Conservation (phyloP, 805 yeast genomes). For the Lipomyces mesembrius region DNA sequence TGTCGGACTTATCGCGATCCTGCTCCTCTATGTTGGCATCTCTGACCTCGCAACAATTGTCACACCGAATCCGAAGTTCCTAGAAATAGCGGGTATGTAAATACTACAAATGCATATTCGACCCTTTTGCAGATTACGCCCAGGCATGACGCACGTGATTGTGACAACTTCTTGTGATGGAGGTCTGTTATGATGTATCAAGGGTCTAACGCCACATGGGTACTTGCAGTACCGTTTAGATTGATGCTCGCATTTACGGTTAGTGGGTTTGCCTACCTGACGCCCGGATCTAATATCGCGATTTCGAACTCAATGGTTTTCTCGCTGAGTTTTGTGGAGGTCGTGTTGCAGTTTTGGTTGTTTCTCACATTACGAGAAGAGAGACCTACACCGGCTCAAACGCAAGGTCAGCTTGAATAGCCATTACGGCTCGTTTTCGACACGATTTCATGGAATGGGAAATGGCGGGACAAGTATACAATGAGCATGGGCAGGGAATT, state of each 20-base stretch:
- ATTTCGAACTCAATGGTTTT: constrained; percentile 35
- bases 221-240: constrained; percentile 32
- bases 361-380: constrained; percentile 36
- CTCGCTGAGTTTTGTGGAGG: constrained; percentile 34
- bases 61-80: constrained; percentile 18
- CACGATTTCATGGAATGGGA: background rate
- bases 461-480: background rate
- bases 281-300: constrained; percentile 24
- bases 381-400: constrained; percentile 7
- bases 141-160: background rate
- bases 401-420: background rate
- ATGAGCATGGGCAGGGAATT: no score
- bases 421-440: background rate
- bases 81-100: constrained; percentile 28
- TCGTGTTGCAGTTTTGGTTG: constrained; percentile 37
- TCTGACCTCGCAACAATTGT: constrained; percentile 28
- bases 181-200: constrained; percentile 14
- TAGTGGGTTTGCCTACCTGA: constrained; percentile 30
- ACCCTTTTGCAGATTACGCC: background rate
- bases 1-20: constrained; percentile 29
- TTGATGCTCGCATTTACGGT: constrained; percentile 35
- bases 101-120: background rate
- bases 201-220: constrained; percentile 1
- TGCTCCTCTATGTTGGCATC: constrained; percentile 28
- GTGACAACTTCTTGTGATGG: background rate